A percentile compares a stretch with the other conserved stretches of the same genome.
Conservation (phyloP, 495 filamentous ascomycete species). For the Aspergillus campestris region DNA sequence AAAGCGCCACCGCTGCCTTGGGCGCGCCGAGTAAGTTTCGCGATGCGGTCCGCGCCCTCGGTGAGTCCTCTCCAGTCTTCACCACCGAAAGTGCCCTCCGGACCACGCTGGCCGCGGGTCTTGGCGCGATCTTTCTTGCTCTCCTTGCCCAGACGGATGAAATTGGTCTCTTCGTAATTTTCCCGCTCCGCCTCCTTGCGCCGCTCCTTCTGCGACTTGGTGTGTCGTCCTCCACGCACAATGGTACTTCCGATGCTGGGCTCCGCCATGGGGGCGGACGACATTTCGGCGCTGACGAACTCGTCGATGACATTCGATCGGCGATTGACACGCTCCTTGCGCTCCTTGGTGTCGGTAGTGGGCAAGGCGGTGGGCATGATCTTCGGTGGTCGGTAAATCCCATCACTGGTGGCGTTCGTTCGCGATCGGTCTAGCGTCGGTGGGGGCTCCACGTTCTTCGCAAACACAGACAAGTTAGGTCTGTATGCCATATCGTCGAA, state of each 20-base stretch:
- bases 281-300: slow-evolving; percentile 74
- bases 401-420: slow-evolving; percentile 31
- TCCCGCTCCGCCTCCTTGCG: slow-evolving; percentile 61
- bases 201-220: slow-evolving; percentile 61
- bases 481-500: slow-evolving; percentile 60
- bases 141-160: slow-evolving; percentile 70
- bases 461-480: slow-evolving; percentile 54
- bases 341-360: slow-evolving; percentile 51
- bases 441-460: slow-evolving; percentile 28
- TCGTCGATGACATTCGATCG: slow-evolving; percentile 78
- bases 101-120: slow-evolving; percentile 39
- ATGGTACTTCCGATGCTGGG: slow-evolving; percentile 83
- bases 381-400: slow-evolving; percentile 75
- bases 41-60: slow-evolving; percentile 70
- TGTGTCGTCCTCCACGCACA: slow-evolving; percentile 57
- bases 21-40: slow-evolving; percentile 54
- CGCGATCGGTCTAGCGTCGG: slow-evolving; percentile 14
- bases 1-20: slow-evolving; percentile 48
- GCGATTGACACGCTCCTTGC: slow-evolving; percentile 34
- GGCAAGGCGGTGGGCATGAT: slow-evolving; percentile 67
- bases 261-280: slow-evolving; percentile 63
- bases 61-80: slow-evolving; percentile 78
- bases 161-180: slow-evolving; percentile 81
- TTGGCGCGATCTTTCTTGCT: slow-evolving; percentile 65
- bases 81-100: slow-evolving; percentile 58